Evolutionary conservation across 2,329 filamentous ascomycete species (phyloP), one percentile per base, ranked within the genome.

Genomic region (Chrysoporthe austroafricana): DNA sequence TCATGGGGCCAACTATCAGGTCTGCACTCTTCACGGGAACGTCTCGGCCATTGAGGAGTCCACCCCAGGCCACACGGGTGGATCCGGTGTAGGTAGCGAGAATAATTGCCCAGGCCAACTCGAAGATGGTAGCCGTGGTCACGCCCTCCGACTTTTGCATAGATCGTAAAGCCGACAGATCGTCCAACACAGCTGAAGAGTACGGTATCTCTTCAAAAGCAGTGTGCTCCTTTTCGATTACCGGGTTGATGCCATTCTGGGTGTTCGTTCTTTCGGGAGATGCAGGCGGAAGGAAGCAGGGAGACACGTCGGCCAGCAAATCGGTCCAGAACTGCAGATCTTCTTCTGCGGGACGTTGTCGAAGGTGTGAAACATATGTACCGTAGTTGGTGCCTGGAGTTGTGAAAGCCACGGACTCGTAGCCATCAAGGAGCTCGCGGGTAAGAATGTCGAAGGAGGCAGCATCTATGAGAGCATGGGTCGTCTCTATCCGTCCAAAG

Each of bases 381-480:
- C 64, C 36, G 61, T 69, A 73, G 9, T 68, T 36, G 4, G 74
- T 71, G 8, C 62, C 62, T 7, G 18, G 6, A 6, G 44, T 63
- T n/a, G n/a, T 32, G 21, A 34, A 32, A 14, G 18, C 8, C 62
- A 56, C 26, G 34, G 34, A 50, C 36, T 63, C 50, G 32, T 79
- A 79, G 2, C 72, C 73, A 1, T 66, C 34, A 0, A 62, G 65
- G 1, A 79, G 65, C 32, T 79, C 77, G 2, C 70, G 62, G 4
- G 79, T 70, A 8, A 80, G 58, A 16, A 77, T 72, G 7, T 67
- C 59, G 5, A 74, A 72, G 0, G 78, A 78, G 39, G 74, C 71
- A 2, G 77, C 78, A n/a, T 80, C 78, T 1, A 74, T 74, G 14
- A 79, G 64, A 2, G 75, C 73, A 60, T 79, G 78, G 62, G 74